Base-by-base conservation (phyloP, 371 early-diverging fungal genomes). In the Mucor plumbeus region DNA sequence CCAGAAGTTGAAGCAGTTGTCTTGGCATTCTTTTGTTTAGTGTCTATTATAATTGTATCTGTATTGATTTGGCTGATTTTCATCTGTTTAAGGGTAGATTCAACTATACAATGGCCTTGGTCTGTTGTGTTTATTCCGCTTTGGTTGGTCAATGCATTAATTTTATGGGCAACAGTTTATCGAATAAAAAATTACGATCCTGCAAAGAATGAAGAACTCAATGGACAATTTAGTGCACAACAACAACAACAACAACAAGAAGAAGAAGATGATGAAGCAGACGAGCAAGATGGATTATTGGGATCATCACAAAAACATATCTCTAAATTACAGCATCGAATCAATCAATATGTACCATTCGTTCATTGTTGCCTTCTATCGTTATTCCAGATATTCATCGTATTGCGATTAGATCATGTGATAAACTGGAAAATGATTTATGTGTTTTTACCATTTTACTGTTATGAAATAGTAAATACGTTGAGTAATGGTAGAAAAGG, bases 31-130 rank as follows among this genome's bases (percentile, higher is more conserved):
- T 89, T 95, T 59, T 71, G 85, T 31, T 69, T 79, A 11, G 64
- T 85, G 44, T 88, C 91, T 0, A 53, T 89, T 14, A 57, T 88
- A 2, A 74, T 90, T 17, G 74, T 85, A 1, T 76, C 93, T 44
- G 64, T 91, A 19, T 88, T 95, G 54, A 75, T 91, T 33, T 95
- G 95, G 77, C 85, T 93, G 57, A 81, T 89, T 14, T 87, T 95
- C 58, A 69, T 97, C 44, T 82, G 94, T 6, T 74, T 87, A 33
- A 84, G 88, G n/a, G 86, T 92, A 15, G 97, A 97, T 75, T 78
- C 74, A 10, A 74, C 74, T 36, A 77, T 87, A 7, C 44, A 66
- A 19, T 95, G 94, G 95, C 79, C 77, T 9, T 95, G 89, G 80
- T 68, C 73, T 5, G 80, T 87, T 6, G 92, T 95, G 1, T 94